phyloP scores from a whole-genome alignment of 345 rosid species.

The Brassica napus region DNA sequence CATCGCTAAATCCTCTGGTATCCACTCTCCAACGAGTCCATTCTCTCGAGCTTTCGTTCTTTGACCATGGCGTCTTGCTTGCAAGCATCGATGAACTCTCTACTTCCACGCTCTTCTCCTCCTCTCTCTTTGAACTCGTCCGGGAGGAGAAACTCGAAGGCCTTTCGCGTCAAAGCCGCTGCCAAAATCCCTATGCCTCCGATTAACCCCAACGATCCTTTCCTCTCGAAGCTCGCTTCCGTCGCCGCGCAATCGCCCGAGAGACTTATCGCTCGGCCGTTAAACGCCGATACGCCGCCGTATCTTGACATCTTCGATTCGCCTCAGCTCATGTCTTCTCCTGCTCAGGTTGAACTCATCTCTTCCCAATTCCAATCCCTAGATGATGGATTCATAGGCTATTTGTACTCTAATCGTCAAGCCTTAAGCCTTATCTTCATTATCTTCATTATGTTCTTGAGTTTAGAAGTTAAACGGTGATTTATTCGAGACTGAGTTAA shows the following conservation, averaged over 20 bases:
- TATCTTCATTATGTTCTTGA: neutral
- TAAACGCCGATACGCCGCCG: conserved; percentile 57
- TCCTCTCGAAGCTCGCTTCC: conserved; percentile 61
- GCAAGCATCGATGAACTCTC: conserved; percentile 47
- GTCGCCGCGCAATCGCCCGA: conserved; percentile 66
- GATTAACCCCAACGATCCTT: conserved; percentile 75
- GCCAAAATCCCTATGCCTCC: conserved; percentile 72
- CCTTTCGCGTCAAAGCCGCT: conserved; percentile 44
- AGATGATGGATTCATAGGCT: neutral
- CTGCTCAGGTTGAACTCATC: conserved; percentile 56
- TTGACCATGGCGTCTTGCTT: conserved; percentile 54
- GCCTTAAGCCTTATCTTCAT: neutral
- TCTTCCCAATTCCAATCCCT: neutral
- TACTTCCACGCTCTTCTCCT: conserved; percentile 36
- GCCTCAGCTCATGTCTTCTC: conserved; percentile 79
- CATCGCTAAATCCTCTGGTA: conserved; percentile 31
- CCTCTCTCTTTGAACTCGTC: conserved; percentile 34
- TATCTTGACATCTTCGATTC: conserved; percentile 73
- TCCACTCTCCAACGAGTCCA: conserved; percentile 26
- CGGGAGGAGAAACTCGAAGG: conserved; percentile 41
- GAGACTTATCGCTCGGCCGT: conserved; percentile 49
- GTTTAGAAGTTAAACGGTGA: no score
- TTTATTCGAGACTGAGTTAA: no score
- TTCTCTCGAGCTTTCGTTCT: conserved; percentile 33
- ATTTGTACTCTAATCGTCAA: neutral